Evolutionary conservation across 306 rosid genomes (phyloP).

Genomic region (Ammopiptanthus mongolicus): DNA sequence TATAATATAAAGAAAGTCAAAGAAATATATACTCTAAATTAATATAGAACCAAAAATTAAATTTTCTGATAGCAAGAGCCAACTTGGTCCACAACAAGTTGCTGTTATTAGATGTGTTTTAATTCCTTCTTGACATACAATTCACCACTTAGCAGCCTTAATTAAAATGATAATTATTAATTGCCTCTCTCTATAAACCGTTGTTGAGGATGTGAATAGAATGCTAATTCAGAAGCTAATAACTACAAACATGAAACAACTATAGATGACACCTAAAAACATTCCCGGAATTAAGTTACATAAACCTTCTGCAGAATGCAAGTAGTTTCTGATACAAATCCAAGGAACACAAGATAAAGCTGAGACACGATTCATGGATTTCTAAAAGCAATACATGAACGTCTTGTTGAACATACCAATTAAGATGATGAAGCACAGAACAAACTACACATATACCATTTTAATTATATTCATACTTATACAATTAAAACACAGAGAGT

Average conservation of each 20-base stretch:
- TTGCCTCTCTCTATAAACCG: neutral
- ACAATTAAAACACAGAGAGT: constrained; percentile 8
- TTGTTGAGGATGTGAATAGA: neutral
- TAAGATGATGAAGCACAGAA: constrained; percentile 19
- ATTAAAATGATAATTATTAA: neutral
- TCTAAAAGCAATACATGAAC: constrained; percentile 22
- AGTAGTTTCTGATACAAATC: neutral
- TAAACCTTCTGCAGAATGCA: neutral
- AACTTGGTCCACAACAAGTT: constrained; percentile 4
- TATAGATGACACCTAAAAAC: neutral
- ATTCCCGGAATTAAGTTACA: too few relatives aligned
- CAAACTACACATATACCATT: constrained; percentile 6
- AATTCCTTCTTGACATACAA: neutral
- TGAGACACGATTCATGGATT: constrained; percentile 16
- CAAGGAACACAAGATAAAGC: neutral
- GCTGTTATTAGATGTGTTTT: neutral
- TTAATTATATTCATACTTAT: constrained; percentile 1
- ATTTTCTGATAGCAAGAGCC: neutral
- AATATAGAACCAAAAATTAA: neutral
- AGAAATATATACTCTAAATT: too few relatives aligned
- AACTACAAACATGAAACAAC: neutral
- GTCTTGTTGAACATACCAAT: constrained; percentile 25
- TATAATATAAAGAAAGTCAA: neutral
- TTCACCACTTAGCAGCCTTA: neutral
- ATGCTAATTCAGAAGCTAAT: neutral